These are phyloP conservation scores for Septoria linicola DNA, from an alignment of 2,329 filamentous ascomycete genomes.

Conservation along the genomic window DNA sequence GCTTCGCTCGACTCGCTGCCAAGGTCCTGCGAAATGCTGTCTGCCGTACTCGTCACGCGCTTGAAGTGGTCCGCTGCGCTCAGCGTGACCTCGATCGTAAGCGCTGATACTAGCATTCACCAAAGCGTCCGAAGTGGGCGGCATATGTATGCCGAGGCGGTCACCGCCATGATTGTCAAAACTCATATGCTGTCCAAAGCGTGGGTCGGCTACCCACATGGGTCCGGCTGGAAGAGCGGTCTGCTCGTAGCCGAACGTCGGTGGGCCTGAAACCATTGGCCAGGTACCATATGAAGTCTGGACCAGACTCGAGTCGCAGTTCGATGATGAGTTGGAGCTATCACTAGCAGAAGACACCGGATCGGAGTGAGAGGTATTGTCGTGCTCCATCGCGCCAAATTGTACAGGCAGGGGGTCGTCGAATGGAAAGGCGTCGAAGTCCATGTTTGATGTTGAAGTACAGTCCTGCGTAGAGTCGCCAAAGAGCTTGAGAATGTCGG, in stretches of 20 bases:
- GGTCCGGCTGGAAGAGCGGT: slow-evolving; percentile 16
- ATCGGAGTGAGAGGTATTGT: slow-evolving; percentile 14
- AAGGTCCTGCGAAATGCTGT: slow-evolving; percentile 5
- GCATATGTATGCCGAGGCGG: slow-evolving; percentile 24
- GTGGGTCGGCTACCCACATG: slow-evolving; percentile 21
- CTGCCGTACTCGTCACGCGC: slow-evolving; percentile 12
- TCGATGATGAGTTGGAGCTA: slow-evolving; percentile 21
- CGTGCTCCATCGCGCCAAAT: slow-evolving; percentile 21
- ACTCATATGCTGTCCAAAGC: slow-evolving; percentile 16
- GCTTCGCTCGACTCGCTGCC: slow-evolving; percentile 9
- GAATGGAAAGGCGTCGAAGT: slow-evolving; percentile 18
- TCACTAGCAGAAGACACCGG: slow-evolving; percentile 13
- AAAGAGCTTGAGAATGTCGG: slow-evolving; percentile 20
- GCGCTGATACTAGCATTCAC: slow-evolving; percentile 9
- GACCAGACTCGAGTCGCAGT: slow-evolving; percentile 19
- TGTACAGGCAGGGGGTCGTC: slow-evolving; percentile 18
- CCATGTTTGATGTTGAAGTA: slow-evolving; percentile 17
- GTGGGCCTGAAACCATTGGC: slow-evolving; percentile 15
- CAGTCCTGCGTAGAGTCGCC: slow-evolving; percentile 14
- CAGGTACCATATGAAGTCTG: no score
- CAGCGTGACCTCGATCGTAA: slow-evolving; percentile 15
- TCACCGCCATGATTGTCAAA: slow-evolving; percentile 19
- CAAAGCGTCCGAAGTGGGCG: slow-evolving; percentile 25
- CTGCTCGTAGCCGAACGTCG: slow-evolving; percentile 18
- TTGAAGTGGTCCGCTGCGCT: slow-evolving; percentile 14